These are phyloP conservation scores for Silene vulgaris DNA, from an alignment of 179 eudicot species.

Conservation along the genomic window DNA sequence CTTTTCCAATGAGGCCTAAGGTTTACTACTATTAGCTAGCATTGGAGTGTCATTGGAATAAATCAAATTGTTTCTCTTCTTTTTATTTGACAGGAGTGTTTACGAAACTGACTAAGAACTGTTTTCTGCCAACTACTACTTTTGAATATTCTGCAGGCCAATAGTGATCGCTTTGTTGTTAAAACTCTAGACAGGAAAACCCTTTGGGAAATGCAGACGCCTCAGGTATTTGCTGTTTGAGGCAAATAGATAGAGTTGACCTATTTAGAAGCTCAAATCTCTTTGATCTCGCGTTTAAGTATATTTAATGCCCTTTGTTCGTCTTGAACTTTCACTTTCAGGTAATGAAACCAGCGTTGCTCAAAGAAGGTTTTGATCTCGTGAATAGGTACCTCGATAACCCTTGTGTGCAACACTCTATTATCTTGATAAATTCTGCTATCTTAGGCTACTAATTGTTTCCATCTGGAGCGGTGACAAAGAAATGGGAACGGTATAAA, in stretches of 20 bases:
- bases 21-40: not conserved
- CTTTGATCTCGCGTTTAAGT: not conserved
- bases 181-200: slow-evolving; percentile 82
- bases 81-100: not conserved
- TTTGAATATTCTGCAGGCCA: slow-evolving; percentile 51
- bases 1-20: not conserved
- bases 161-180: slow-evolving; percentile 61
- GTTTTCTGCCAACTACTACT: not conserved
- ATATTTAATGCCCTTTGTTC: not conserved
- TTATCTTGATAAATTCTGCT: not conserved
- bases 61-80: not conserved
- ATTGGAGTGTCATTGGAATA: not conserved
- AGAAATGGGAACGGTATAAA: too few species aligned
- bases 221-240: slow-evolving; percentile 55
- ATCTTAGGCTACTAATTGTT: too few species aligned
- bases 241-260: slow-evolving; percentile 2
- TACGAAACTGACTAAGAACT: not conserved
- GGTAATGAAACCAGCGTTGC: slow-evolving; percentile 85
- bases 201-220: slow-evolving; percentile 99
- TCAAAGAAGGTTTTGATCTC: slow-evolving; percentile 83
- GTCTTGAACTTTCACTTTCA: slow-evolving; percentile 30
- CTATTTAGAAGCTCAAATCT: not conserved
- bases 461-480: too few species aligned
- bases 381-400: slow-evolving; percentile 58
- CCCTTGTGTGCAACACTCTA: not conserved